Evolutionary conservation across 768 basidiomycete species (phyloP).

Genomic region (Mycena filopes): DNA sequence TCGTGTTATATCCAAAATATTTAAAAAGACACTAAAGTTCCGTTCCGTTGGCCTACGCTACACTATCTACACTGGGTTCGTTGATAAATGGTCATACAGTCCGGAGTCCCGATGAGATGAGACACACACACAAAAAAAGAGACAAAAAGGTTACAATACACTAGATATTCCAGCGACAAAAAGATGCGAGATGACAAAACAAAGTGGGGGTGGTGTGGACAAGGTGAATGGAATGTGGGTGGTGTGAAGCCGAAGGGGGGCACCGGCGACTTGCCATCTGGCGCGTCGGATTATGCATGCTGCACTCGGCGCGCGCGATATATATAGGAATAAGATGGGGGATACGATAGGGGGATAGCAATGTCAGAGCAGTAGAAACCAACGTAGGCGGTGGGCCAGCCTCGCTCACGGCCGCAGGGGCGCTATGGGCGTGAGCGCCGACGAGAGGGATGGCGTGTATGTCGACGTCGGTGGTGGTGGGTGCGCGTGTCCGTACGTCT

Average conservation of each 20-base stretch:
- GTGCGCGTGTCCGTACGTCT: slow-evolving; percentile 1
- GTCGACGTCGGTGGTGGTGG: slow-evolving; percentile 15
- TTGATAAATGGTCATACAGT: slow-evolving; percentile 24
- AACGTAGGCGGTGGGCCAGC: too few relatives aligned
- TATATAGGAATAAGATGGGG: slow-evolving; percentile 27
- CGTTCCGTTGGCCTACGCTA: slow-evolving; percentile 23
- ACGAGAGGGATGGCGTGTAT: slow-evolving; percentile 50
- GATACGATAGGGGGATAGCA: not conserved
- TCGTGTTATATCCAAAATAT: not conserved
- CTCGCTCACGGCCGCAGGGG: slow-evolving; percentile 34
- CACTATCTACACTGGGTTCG: slow-evolving; percentile 26
- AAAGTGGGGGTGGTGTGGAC: slow-evolving; percentile 4
- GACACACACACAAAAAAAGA: not conserved
- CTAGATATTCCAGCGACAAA: not conserved
- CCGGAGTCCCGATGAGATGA: not conserved
- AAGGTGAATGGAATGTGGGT: not conserved
- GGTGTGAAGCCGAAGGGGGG: slow-evolving; percentile 13
- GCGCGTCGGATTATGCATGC: slow-evolving; percentile 1
- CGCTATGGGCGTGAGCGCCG: slow-evolving; percentile 52
- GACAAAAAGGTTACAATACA: too few relatives aligned
- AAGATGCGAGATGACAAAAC: not conserved
- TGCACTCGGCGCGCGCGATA: slow-evolving; percentile 17
- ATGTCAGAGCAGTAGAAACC: too few relatives aligned
- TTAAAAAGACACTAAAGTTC: slow-evolving; percentile 13
- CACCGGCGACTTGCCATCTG: slow-evolving; percentile 5